A percentile compares a stretch with the other conserved stretches of the same genome.
Evolutionary conservation across 352 stramenopile species (phyloP).

Genomic region (Synura sp.): DNA sequence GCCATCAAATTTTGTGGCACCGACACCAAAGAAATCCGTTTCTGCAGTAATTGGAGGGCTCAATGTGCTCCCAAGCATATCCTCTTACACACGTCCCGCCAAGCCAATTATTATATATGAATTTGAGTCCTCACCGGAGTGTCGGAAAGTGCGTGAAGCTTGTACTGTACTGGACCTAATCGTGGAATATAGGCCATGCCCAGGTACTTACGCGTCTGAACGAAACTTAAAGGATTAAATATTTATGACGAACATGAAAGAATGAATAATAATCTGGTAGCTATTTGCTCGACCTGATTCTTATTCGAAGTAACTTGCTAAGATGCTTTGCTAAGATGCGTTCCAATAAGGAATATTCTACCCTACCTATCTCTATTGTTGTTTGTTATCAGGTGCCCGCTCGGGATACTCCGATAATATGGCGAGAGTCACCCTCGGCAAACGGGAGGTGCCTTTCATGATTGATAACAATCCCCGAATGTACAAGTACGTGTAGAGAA

Average conservation of each 20-base stretch:
- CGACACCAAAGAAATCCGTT: background rate
- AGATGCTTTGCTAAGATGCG: too few species aligned
- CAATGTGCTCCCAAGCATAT: background rate
- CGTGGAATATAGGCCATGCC: constrained; percentile 29
- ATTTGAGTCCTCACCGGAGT: constrained; percentile 42
- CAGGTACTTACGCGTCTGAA: background rate
- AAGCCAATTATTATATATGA: constrained; percentile 43
- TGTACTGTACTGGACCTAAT: constrained; percentile 16
- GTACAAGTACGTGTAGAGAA: too few species aligned
- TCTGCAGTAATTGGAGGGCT: too few species aligned
- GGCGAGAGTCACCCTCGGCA: background rate
- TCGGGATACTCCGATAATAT: constrained; percentile 3
- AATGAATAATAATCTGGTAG: too few species aligned
- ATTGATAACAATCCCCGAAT: too few species aligned
- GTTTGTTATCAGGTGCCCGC: background rate
- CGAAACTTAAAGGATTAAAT: background rate
- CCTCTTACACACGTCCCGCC: background rate
- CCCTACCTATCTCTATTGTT: background rate
- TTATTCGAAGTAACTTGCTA: too few species aligned
- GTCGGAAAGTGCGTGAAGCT: constrained; percentile 38
- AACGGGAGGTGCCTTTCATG: constrained; percentile 10
- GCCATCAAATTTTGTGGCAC: background rate
- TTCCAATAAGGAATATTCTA: constrained; percentile 11
- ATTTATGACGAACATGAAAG: background rate
- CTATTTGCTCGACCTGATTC: too few species aligned